Evolutionary conservation across 2,329 filamentous ascomycete genomes (phyloP).

Genomic region (Aspergillus ochraceus): DNA sequence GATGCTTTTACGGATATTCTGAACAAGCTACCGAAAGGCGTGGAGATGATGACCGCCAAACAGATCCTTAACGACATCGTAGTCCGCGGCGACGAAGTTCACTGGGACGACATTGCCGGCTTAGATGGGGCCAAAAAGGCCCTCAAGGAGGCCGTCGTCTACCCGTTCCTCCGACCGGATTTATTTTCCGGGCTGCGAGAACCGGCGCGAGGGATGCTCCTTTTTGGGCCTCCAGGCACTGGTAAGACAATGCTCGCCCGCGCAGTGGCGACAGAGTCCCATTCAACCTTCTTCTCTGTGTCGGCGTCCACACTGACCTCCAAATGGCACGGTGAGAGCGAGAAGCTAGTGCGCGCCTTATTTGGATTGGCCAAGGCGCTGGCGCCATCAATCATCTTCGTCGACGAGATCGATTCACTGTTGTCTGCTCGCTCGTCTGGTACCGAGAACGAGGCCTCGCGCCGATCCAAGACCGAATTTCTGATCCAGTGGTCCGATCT

Average conservation of each 20-base stretch:
- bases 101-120: slow-evolving; percentile 91
- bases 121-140: slow-evolving; percentile 88
- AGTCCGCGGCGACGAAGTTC: slow-evolving; percentile 89
- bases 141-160: slow-evolving; percentile 92
- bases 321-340: slow-evolving; percentile 93
- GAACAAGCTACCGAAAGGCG: slow-evolving; percentile 75
- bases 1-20: slow-evolving; percentile 65
- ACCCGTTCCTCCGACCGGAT: slow-evolving; percentile 92
- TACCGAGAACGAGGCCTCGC: slow-evolving; percentile 87
- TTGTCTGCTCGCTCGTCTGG: slow-evolving; percentile 75
- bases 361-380: slow-evolving; percentile 87
- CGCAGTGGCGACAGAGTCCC: slow-evolving; percentile 90
- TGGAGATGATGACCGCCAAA: slow-evolving; percentile 79
- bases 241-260: slow-evolving; percentile 98
- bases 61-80: slow-evolving; percentile 97
- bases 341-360: slow-evolving; percentile 90
- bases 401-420: slow-evolving; percentile 95
- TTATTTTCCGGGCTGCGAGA: slow-evolving; percentile 94
- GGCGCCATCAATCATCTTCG: slow-evolving; percentile 94
- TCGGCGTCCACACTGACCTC: slow-evolving; percentile 91
- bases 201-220: slow-evolving; percentile 88
- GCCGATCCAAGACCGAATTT: slow-evolving; percentile 96
- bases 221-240: slow-evolving; percentile 96
- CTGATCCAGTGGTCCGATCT: slow-evolving; percentile 96
- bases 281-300: slow-evolving; percentile 95